Base-by-base conservation (phyloP, 1,284 basidiomycete species). In the Somion occarium region DNA sequence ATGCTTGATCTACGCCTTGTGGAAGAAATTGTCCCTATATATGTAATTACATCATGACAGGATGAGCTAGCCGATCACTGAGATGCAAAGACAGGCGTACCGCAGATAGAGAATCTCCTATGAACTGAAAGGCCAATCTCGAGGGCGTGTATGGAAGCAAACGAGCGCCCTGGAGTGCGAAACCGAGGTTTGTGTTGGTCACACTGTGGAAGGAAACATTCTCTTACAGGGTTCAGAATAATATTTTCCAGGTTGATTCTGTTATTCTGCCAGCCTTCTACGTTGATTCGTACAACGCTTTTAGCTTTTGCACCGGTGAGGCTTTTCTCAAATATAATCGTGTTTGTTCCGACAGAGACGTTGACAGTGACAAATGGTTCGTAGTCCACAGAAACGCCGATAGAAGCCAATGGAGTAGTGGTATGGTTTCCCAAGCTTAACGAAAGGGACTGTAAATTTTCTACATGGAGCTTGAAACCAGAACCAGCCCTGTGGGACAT, bases 211-310 rank as follows among this genome's bases (percentile, higher is more conserved):
- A 42, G 23, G n/a, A 44, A 22, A 34, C 27, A 25, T 5, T 45
- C 23, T 60, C 69, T 12, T 53, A 80, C 78, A 48, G 60, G 41
- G 56, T 82, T 81, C 5, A 80, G 50, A 2, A 57, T 59, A 41
- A 82, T 67, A 30, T 65, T 70, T 57, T 79, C 71, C 2, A 82
- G 63, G 56, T 82, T 73, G 47, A 82, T 71, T 5, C 77, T 69
- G 60, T 82, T 82, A 56, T 80, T 73, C 63, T 81, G 76, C 77
- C 79, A 82, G 15, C 78, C 78, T 55, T 79, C 70, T 3, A 73
- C 75, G 53, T 80, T 78, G 46, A 82, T 64, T 15, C 78, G 63
- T 1, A 82, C 69, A 4, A 78, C 68, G 4, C 64, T 67, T 15
- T 54, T 52, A 24, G 49, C 49, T 11, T 30, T 50, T 39, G 50